Base-by-base conservation (phyloP, 108 stramenopile species). In the Hondaea fermentalgiana region DNA sequence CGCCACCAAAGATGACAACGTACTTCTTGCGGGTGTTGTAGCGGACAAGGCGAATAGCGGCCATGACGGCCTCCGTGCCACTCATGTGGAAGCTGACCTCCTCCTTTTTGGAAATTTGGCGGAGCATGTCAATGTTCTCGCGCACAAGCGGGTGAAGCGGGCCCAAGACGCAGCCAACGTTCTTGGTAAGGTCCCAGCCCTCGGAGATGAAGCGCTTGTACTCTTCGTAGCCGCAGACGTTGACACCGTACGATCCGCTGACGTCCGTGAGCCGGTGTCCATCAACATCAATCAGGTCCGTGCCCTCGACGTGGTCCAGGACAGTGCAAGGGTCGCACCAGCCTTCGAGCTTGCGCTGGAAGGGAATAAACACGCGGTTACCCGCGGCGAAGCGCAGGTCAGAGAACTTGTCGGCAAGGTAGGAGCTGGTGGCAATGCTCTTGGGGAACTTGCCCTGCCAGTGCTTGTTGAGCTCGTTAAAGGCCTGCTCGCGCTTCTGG, bases 31-130 rank as follows among this genome's bases (percentile, higher is more conserved):
- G 58, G 44, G 87, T 90, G 89, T 90, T 90, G 87, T 71, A 90
- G 21, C 89, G 87, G 10, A 44, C 59, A 23, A 90, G 49, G 21
- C 89, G 58, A 4, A 60, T 87, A 4, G 89, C 89, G 87, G 72
- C 72, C 89, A 90, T 90, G 87, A 90, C 89, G 43, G 89, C 89
- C 60, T 90, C 89, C 21, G 89, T 90, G 25, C 89, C 89, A 17
- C 47, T 53, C 89, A 90, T 90, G 59, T 90, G 89, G 49, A 90
- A 87, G 43, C 51, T 57, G 21, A 87, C 43, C 89, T 90, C 89
- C 5, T 59, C 60, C 59, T 87, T 59, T 19, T 60, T 60, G 10
- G 87, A 60, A 12, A 90, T 60, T 44, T 60, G 35, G 29, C 55
- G 47, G 21, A 90, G 60, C 59, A 28, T 28, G 28, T 42, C 44